phyloP scores from a whole-genome alignment of 768 basidiomycete genomes.

The Tricholomella constricta region DNA sequence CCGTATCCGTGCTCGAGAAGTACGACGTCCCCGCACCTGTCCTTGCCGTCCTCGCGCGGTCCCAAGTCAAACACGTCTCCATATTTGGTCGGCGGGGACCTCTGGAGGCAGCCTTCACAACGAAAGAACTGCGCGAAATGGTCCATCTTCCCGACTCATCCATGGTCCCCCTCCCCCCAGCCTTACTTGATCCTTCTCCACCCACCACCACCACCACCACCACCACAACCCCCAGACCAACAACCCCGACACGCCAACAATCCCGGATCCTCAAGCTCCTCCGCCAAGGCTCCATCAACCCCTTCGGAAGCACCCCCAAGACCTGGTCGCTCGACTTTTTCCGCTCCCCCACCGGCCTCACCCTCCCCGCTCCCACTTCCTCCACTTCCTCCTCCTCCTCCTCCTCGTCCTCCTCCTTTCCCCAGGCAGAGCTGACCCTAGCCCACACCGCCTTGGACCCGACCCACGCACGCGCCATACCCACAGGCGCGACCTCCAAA shows the following conservation, averaged over 20 bases:
- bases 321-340: constrained; percentile 86
- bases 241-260: constrained; percentile 60
- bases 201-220: constrained; percentile 29
- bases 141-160: constrained; percentile 61
- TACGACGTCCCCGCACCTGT: constrained; percentile 83
- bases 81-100: constrained; percentile 88
- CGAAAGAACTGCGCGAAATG: constrained; percentile 92
- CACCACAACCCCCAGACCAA: constrained; percentile 17
- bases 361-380: constrained; percentile 23
- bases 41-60: constrained; percentile 63
- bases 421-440: constrained; percentile 48
- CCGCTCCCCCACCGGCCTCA: constrained; percentile 62
- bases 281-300: constrained; percentile 58
- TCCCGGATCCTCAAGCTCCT: constrained; percentile 66
- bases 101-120: constrained; percentile 85
- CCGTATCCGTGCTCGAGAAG: constrained; percentile 56
- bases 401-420: too few species aligned
- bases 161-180: constrained; percentile 61
- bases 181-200: constrained; percentile 36
- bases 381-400: too few species aligned
- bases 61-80: constrained; percentile 71
- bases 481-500: constrained; percentile 54
- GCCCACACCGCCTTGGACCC: constrained; percentile 63
- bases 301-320: constrained; percentile 52
- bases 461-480: constrained; percentile 45